Evolutionary conservation across 306 rosid genomes (phyloP).

Genomic region (Geum urbanum): DNA sequence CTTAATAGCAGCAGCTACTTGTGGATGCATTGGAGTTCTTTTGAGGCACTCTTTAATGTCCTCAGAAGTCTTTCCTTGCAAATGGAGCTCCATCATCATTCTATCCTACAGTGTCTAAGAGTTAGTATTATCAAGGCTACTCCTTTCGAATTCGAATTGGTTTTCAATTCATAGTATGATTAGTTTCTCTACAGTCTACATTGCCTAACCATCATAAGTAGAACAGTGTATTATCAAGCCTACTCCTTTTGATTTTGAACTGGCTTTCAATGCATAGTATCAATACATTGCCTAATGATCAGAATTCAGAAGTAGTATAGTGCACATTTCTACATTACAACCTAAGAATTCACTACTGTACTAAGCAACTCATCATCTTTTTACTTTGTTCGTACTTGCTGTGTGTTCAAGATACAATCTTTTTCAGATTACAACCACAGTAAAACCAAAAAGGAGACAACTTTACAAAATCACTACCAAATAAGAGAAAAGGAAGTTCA

Average conservation of each 20-base stretch:
- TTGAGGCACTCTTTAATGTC: slow-evolving; percentile 54
- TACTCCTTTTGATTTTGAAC: background rate
- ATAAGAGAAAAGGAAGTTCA: background rate
- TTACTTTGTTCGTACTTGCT: background rate
- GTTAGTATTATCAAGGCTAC: background rate
- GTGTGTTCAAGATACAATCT: background rate
- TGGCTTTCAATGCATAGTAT: background rate
- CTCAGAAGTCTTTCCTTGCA: slow-evolving; percentile 40
- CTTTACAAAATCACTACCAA: background rate
- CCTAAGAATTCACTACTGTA: background rate
- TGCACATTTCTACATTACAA: background rate
- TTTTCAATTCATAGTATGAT: background rate
- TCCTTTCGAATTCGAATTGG: background rate
- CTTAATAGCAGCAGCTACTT: slow-evolving; percentile 49
- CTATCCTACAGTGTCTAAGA: slow-evolving; percentile 34
- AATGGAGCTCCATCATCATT: slow-evolving; percentile 65
- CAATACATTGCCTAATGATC: background rate
- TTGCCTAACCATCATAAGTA: background rate
- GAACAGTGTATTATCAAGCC: background rate
- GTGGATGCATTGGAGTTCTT: slow-evolving; percentile 45
- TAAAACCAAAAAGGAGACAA: background rate
- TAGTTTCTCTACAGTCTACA: no score
- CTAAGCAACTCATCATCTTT: background rate
- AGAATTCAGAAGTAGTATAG: background rate
- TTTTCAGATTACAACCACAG: background rate